A percentile compares a stretch with the other conserved stretches of the same genome.
phyloP scores from a whole-genome alignment of 164 flowering plant genomes.

The Tinospora cordifolia region DNA sequence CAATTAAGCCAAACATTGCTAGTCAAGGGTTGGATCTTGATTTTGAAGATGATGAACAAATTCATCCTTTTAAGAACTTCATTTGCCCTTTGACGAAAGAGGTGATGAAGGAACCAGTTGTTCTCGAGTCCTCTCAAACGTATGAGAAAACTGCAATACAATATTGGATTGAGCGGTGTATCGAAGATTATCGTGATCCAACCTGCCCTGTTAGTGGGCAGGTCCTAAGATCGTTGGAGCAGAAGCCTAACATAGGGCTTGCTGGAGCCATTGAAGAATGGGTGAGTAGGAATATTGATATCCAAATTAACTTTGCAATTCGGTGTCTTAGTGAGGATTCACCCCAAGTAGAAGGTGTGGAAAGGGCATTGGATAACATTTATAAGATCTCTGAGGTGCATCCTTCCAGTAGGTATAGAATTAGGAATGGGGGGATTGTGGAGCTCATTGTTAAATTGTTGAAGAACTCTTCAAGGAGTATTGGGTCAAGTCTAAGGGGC shows the following conservation, averaged over 20 bases:
- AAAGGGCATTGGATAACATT: conserved; percentile 30
- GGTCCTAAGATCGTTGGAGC: conserved; percentile 40
- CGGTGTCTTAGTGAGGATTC: conserved; percentile 31
- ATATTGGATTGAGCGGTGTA: conserved; percentile 50
- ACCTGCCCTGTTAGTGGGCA: conserved; percentile 62
- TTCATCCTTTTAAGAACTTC: conserved; percentile 47
- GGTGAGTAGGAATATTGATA: conserved; percentile 43
- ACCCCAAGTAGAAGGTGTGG: conserved; percentile 25
- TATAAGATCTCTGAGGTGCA: conserved; percentile 45
- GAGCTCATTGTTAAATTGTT: conserved; percentile 34
- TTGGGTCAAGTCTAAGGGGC: conserved; percentile 35
- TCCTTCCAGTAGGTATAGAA: conserved; percentile 34
- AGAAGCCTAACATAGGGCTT: conserved; percentile 48
- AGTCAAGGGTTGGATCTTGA: conserved; percentile 22
- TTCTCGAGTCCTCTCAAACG: conserved; percentile 44
- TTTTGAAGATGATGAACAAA: conserved; percentile 36
- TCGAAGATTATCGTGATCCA: conserved; percentile 51
- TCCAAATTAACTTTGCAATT: conserved; percentile 30
- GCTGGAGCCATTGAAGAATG: conserved; percentile 63
- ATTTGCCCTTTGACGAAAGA: conserved; percentile 60
- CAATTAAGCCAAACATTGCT: conserved; percentile 19
- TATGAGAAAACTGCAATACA: conserved; percentile 50
- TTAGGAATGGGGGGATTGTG: conserved; percentile 42
- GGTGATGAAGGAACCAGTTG: conserved; percentile 60
- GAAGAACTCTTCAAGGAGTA: conserved; percentile 32